Evolutionary conservation across 2,329 filamentous ascomycete genomes (phyloP), one percentile per base, ranked within the genome.

Genomic region (Xylaria sp.): DNA sequence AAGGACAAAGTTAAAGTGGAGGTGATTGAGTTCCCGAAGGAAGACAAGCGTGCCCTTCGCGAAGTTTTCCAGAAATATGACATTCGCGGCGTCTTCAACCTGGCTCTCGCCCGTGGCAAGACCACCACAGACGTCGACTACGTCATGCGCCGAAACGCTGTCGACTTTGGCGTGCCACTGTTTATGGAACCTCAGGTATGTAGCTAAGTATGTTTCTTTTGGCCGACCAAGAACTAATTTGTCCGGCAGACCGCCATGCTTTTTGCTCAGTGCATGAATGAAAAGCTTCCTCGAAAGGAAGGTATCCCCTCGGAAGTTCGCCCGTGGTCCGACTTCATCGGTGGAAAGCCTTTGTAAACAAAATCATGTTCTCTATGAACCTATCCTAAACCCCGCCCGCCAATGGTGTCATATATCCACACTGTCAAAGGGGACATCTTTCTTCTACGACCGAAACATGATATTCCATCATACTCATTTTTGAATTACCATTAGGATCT

Each of bases 131-230:
- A 99, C 79, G 93, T 97, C 78, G 94, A 99, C 85, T 99, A 99
- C 78, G 94, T 99, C 66, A 98, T 98, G 95, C 90, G 96, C 78
- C 90, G 96, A 80, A 99, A 99, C 79, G 96, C 96, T 34, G 96
- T 99, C 66, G 96, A 99, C 84, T 99, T 99, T 81, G 95, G 95
- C 76, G 94, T 98, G 39, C 96, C 96, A 58, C 86, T 99, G 66
- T 98, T 99, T 82, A 98, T 98, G 94, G 95, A 98, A 85, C 94
- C 94, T 64, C 95, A 96, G 91, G 94, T 97, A 86, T 84, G 89
- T 61, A 46, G 18, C 23, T 25, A 3, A 25, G 23, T 25, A 34
- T 6, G 6, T 6, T 32, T 52, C 28, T 20, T 7, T 48, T 48
- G 2, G 10, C 23, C 48, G 28, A 37, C 5, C 44, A 23, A 59